Conservation (phyloP, 2,329 filamentous ascomycete species). For the Domatiomyces globalis region DNA sequence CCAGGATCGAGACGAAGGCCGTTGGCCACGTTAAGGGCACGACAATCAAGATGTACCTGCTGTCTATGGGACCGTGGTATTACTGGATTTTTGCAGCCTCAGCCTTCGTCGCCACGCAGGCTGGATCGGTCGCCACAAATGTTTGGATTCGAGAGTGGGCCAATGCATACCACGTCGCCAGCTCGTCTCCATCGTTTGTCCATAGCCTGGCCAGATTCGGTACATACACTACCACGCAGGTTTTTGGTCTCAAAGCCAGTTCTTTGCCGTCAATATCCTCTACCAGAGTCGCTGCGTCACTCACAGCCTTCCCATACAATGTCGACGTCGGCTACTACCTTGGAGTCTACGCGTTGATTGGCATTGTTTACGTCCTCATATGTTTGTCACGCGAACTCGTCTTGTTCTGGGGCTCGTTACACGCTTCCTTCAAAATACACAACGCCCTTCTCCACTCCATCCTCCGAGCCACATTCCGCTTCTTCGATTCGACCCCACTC, state of each 20-base stretch:
- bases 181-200: not conserved
- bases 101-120: conserved; percentile 69
- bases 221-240: not conserved
- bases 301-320: conserved; percentile 22
- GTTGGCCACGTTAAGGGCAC: conserved; percentile 75
- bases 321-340: conserved; percentile 80
- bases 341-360: conserved; percentile 65
- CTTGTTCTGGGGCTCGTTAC: conserved; percentile 82
- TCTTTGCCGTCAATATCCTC: not conserved
- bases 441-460: conserved; percentile 62
- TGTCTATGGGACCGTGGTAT: conserved; percentile 89
- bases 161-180: conserved; percentile 56
- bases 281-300: not conserved
- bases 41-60: conserved; percentile 73
- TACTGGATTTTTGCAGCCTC: conserved; percentile 70
- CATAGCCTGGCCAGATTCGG: not conserved
- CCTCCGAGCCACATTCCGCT: conserved; percentile 83
- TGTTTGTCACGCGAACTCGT: conserved; percentile 73
- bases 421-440: conserved; percentile 76
- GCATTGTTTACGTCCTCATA: conserved; percentile 60
- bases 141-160: conserved; percentile 94
- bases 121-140: conserved; percentile 75
- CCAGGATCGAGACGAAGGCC: conserved; percentile 60
- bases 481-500: conserved; percentile 91
- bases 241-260: conserved; percentile 1